Evolutionary conservation across 768 basidiomycete genomes (phyloP).

Genomic region (Lactarius tabidus): DNA sequence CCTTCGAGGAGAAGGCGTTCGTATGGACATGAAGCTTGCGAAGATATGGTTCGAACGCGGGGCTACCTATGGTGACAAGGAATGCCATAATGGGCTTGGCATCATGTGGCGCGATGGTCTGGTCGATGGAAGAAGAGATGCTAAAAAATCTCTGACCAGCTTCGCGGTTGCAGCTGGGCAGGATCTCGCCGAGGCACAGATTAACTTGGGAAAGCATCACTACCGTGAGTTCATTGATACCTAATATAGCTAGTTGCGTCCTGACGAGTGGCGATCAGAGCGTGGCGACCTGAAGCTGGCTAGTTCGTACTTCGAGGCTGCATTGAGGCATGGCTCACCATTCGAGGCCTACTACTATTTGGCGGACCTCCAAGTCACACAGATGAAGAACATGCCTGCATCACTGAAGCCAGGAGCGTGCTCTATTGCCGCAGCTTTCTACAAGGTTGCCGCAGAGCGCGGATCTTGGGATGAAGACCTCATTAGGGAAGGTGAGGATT

Average conservation of each 20-base stretch:
- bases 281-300: constrained; percentile 66
- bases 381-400: constrained; percentile 45
- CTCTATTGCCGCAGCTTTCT: constrained; percentile 86
- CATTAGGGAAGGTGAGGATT: constrained; percentile 71
- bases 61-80: constrained; percentile 72
- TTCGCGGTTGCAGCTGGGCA: constrained; percentile 80
- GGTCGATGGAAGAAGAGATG: constrained; percentile 57
- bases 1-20: constrained; percentile 87
- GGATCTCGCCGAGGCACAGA: constrained; percentile 89
- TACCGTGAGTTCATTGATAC: constrained; percentile 43
- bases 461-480: constrained; percentile 85
- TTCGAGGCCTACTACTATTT: constrained; percentile 96
- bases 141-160: constrained; percentile 55
- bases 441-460: constrained; percentile 87
- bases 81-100: constrained; percentile 86
- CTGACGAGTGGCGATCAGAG: constrained; percentile 40
- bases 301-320: constrained; percentile 73
- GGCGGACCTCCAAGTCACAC: constrained; percentile 70
- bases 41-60: constrained; percentile 96
- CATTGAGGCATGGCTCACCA: constrained; percentile 81
- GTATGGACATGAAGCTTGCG: constrained; percentile 66
- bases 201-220: constrained; percentile 82
- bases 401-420: constrained; percentile 69
- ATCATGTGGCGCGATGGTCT: constrained; percentile 92
- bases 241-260: not conserved